These are phyloP conservation scores for Cryptococcus neoformans DNA, from an alignment of 1,284 basidiomycete genomes.

Conservation along the genomic window DNA sequence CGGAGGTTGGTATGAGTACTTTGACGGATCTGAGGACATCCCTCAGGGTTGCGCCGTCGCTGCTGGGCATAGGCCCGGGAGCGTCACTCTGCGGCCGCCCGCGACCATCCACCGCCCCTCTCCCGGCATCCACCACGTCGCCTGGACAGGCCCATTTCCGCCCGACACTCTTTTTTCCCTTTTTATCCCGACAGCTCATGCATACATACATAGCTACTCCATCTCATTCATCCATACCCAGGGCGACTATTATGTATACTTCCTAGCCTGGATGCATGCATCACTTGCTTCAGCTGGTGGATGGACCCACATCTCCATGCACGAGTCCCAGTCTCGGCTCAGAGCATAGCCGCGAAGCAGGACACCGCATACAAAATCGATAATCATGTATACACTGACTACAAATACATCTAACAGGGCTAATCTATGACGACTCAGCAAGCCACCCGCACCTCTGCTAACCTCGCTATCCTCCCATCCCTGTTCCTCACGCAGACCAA, in stretches of 20 bases:
- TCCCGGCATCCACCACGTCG: background rate
- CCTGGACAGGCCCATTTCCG: background rate
- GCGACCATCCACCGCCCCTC: background rate
- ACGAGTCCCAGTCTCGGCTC: too few species aligned
- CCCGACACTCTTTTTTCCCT: background rate
- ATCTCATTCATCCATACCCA: too few species aligned
- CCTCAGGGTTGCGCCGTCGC: background rate
- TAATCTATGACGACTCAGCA: background rate
- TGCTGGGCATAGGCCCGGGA: background rate
- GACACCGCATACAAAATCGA: too few species aligned
- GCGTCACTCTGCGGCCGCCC: background rate
- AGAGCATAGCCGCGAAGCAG: too few species aligned
- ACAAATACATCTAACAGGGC: too few species aligned
- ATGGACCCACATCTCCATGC: too few species aligned
- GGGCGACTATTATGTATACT: too few species aligned
- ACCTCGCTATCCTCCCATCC: slow-evolving; percentile 49
- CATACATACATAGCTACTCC: too few species aligned
- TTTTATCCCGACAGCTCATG: background rate
- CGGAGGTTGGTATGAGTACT: background rate
- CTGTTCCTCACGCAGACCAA: slow-evolving; percentile 53
- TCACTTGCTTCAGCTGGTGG: too few species aligned
- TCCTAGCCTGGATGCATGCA: too few species aligned
- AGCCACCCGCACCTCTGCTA: slow-evolving; percentile 35
- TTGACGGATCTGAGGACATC: background rate
- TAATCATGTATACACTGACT: too few species aligned